These are phyloP conservation scores for Cryptococcus floricola DNA, from an alignment of 1,284 basidiomycete species.

Conservation along the genomic window DNA sequence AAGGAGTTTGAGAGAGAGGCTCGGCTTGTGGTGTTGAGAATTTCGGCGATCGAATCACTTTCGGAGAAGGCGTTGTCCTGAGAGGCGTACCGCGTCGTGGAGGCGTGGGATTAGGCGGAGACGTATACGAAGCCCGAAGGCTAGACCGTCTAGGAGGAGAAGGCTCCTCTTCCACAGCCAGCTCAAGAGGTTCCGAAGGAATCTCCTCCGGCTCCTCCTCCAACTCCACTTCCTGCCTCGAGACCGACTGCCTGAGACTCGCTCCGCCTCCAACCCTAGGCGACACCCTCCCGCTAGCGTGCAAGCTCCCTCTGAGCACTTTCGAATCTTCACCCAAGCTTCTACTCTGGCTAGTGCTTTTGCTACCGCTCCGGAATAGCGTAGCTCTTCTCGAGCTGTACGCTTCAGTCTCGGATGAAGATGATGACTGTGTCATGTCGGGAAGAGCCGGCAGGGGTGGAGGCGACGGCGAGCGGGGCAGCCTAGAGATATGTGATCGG, in stretches of 20 bases:
- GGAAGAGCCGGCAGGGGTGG: slow-evolving; percentile 28
- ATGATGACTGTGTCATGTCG: slow-evolving; percentile 11
- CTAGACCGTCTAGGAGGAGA: neutral
- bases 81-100: neutral
- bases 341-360: slow-evolving; percentile 2
- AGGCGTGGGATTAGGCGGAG: neutral
- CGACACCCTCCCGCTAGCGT: too few species aligned
- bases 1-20: slow-evolving; percentile 5
- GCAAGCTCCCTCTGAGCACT: too few species aligned
- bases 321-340: neutral
- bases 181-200: neutral
- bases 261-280: too few species aligned
- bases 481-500: neutral
- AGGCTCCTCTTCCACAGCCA: neutral
- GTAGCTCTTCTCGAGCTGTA: slow-evolving; percentile 23
- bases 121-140: neutral
- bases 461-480: neutral
- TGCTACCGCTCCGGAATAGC: slow-evolving; percentile 25
- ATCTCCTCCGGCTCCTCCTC: neutral
- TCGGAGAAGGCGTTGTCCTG: neutral
- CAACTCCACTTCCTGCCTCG: neutral
- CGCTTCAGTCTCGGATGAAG: slow-evolving; percentile 18
- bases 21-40: neutral
- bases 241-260: too few species aligned
- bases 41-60: too few species aligned